These are phyloP conservation scores for Ceratocystis destructans DNA, from an alignment of 2,329 filamentous ascomycete genomes.

Conservation along the genomic window DNA sequence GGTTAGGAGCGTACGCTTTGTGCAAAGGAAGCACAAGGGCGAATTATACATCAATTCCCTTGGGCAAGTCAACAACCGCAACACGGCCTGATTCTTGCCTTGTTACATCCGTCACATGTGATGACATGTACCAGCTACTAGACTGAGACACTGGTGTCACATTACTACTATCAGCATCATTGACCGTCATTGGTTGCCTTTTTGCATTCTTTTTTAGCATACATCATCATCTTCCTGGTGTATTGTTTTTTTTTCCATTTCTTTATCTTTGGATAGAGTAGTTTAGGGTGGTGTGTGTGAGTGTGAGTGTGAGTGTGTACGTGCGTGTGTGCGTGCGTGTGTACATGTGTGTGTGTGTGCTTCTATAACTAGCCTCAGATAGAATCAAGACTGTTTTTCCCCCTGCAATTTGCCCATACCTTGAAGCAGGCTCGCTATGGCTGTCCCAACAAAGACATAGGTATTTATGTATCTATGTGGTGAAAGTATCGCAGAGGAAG, in stretches of 20 bases:
- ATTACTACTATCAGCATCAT: background rate
- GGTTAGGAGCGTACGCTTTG: slow-evolving; percentile 13
- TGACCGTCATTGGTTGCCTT: background rate
- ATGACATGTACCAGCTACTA: background rate
- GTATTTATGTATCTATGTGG: background rate
- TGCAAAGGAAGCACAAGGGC: background rate
- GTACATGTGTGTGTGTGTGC: background rate
- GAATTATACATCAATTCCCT: background rate
- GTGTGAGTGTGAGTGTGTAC: background rate
- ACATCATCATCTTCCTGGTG: background rate
- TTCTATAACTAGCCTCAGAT: background rate
- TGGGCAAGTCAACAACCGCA: slow-evolving; percentile 1
- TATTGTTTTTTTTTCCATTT: background rate
- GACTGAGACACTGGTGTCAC: background rate
- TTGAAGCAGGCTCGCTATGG: background rate
- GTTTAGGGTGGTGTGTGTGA: background rate
- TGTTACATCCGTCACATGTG: background rate
- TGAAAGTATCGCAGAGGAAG: background rate
- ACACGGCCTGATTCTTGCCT: background rate
- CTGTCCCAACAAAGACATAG: background rate
- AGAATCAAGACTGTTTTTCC: background rate
- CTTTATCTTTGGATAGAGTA: background rate
- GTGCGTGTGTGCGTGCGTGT: background rate
- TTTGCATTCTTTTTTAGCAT: background rate
- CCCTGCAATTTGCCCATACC: background rate